Base-by-base conservation (phyloP, 306 rosid species). In the Hippophae rhamnoides region DNA sequence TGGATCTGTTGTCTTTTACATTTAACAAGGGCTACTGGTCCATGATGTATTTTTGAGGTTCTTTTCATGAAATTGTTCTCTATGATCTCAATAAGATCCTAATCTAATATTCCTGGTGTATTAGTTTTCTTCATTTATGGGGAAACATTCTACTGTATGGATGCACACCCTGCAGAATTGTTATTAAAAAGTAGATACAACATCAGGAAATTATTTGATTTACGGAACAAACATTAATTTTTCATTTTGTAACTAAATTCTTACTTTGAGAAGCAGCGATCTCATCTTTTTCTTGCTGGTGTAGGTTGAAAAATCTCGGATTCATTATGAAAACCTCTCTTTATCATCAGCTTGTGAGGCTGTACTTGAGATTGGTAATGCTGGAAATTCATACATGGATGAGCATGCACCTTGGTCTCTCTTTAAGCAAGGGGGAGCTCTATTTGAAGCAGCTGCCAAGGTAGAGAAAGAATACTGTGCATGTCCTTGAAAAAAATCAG, bases 371-470 rank as follows among this genome's bases (percentile, higher is more conserved):
- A 87, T 92, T 31, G 90, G 92, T 25, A 83, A 85, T 83, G 85
- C 74, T 42, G 98, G 98, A 60, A 92, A 92, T 75, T 74, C 66
- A 48, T 87, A 85, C 72, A 83, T 92, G 87, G 86, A 90, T 63
- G 96, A 78, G 50, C 86, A 72, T 55, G 95, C 98, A 1, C 96
- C 98, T 6, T 87, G 98, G 98, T 87, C 86, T 69, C 93, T 81
- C 62, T 92, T 92, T 77, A 92, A 85, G 85, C 83, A 87, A 73
- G 96, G 89, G 23, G 89, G 81, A 51, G 62, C 76, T 71, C 84
- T 93, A 56, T 79, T 86, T 54, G 92, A 85, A 58, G 80, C 82
- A 10, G 96, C 98, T 58, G 92, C 95, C 53, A 85, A 80, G 96
- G 98, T 92, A 43, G 45, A 52, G n/a, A 54, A 25, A 23, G 5